Conservation (phyloP, 768 basidiomycete genomes). For the Pleurotus giganteus region DNA sequence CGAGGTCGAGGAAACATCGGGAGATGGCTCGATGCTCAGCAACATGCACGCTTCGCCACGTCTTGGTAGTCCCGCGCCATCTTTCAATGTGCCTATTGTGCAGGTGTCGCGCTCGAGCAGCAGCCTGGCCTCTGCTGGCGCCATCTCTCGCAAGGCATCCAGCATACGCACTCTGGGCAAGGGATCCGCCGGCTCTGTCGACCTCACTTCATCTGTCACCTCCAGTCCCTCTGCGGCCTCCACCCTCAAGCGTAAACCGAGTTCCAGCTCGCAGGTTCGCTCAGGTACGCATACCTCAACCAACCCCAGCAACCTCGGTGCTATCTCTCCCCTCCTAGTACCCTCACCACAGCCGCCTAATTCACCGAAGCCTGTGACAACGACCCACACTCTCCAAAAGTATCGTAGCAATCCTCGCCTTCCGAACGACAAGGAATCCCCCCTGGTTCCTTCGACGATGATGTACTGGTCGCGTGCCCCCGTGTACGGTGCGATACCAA, state of each 20-base stretch:
- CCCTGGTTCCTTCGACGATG: conserved; percentile 62
- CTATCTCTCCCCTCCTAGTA: background rate
- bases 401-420: conserved; percentile 53
- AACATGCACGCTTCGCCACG: background rate
- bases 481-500: conserved; percentile 68
- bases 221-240: conserved; percentile 5
- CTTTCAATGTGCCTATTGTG: background rate
- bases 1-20: conserved; percentile 4
- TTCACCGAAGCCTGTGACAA: conserved; percentile 15
- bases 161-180: conserved; percentile 13
- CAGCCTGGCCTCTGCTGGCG: background rate
- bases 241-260: conserved; percentile 16
- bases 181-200: background rate
- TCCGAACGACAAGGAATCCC: conserved; percentile 58
- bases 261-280: conserved; percentile 16
- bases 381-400: conserved; percentile 26
- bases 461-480: conserved; percentile 90
- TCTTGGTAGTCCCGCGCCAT: conserved; percentile 3
- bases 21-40: background rate
- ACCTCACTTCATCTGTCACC: conserved; percentile 5
- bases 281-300: background rate
- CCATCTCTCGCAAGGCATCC: conserved; percentile 7
- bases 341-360: conserved; percentile 18
- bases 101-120: background rate
- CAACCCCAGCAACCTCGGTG: background rate